Evolutionary conservation across 345 rosid genomes (phyloP).

Genomic region (Eucalyptus dawsonii): DNA sequence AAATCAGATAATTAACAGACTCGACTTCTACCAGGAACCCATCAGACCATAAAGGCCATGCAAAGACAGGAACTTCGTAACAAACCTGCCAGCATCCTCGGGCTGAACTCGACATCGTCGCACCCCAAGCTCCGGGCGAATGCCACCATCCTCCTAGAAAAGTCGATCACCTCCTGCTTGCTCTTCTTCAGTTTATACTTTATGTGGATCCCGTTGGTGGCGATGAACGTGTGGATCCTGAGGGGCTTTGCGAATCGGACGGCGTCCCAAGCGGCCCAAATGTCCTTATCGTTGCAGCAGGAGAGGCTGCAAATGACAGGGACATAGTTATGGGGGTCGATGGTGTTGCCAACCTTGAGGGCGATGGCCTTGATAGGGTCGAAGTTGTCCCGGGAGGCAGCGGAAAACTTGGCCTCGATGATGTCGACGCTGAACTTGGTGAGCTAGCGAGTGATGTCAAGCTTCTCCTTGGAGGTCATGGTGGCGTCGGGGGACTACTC

Average conservation of each 20-base stretch:
- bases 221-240: slow-evolving; percentile 72
- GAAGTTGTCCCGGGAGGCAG: slow-evolving; percentile 72
- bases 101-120: slow-evolving; percentile 79
- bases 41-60: background rate
- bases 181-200: slow-evolving; percentile 69
- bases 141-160: slow-evolving; percentile 58
- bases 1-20: background rate
- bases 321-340: slow-evolving; percentile 45
- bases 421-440: slow-evolving; percentile 78
- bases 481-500: slow-evolving; percentile 97
- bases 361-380: slow-evolving; percentile 70
- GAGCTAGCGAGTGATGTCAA: slow-evolving; percentile 75
- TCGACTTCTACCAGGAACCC: background rate
- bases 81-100: slow-evolving; percentile 95
- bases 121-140: slow-evolving; percentile 80
- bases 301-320: slow-evolving; percentile 90
- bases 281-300: slow-evolving; percentile 65
- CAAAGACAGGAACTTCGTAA: background rate
- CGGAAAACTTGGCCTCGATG: slow-evolving; percentile 82
- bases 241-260: slow-evolving; percentile 66
- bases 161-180: slow-evolving; percentile 55
- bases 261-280: slow-evolving; percentile 73
- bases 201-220: slow-evolving; percentile 76
- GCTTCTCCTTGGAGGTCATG: slow-evolving; percentile 75
- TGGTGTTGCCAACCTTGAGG: slow-evolving; percentile 51